Evolutionary conservation across 108 stramenopile species (phyloP).

Genomic region (Licmophora abbreviata): DNA sequence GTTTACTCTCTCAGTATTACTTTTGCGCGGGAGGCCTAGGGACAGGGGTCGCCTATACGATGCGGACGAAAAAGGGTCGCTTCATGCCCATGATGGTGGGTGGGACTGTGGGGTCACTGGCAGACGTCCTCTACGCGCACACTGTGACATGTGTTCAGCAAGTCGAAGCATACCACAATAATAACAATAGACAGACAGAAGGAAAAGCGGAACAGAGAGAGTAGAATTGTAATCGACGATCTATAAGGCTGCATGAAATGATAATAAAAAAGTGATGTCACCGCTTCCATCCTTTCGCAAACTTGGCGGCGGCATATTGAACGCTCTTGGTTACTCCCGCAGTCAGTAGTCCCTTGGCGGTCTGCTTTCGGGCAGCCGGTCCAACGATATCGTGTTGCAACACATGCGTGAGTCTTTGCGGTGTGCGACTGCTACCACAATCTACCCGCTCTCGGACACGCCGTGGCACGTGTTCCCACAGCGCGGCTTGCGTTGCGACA

Average conservation of each 20-base stretch:
- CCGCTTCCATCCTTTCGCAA: conserved; percentile 84
- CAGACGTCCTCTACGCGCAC: conserved; percentile 8
- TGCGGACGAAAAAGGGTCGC: neutral
- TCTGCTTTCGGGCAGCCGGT: conserved; percentile 66
- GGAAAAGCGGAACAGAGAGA: too few relatives aligned
- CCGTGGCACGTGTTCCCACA: conserved; percentile 10
- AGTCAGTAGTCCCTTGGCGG: conserved; percentile 67
- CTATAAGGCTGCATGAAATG: too few relatives aligned
- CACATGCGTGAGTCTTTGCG: neutral
- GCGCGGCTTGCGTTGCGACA: conserved; percentile 2
- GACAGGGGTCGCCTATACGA: conserved; percentile 4
- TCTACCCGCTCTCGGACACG: too few relatives aligned
- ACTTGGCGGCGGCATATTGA: conserved; percentile 66
- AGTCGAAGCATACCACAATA: too few relatives aligned
- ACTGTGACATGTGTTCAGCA: conserved; percentile 4
- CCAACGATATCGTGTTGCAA: conserved; percentile 35
- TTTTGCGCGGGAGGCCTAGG: conserved; percentile 9
- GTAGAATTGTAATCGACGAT: too few relatives aligned
- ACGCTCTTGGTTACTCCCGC: conserved; percentile 56
- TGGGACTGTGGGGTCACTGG: conserved; percentile 5
- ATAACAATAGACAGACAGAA: too few relatives aligned
- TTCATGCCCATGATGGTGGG: conserved; percentile 4
- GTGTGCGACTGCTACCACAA: too few relatives aligned
- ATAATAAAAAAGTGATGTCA: too few relatives aligned
- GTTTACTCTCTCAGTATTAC: conserved; percentile 3